Base-by-base conservation (phyloP, 495 filamentous ascomycete species). In the Barbatosphaeria neglecta region DNA sequence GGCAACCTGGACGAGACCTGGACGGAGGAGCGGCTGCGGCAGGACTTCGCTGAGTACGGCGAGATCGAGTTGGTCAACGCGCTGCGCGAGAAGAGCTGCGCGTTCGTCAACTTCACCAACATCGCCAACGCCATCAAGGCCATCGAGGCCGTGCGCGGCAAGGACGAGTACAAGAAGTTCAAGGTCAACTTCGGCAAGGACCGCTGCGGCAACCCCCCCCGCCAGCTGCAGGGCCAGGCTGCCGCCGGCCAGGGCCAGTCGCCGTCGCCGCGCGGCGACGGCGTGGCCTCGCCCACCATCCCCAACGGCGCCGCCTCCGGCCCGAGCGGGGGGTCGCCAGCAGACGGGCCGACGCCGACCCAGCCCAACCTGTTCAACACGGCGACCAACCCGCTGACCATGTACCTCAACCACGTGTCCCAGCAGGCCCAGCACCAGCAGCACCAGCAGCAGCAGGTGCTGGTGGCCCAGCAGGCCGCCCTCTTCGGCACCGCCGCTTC, bases 181-280 rank as follows among this genome's bases (percentile, higher is more conserved):
- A 98, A 98, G 75, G 89, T 98, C 63, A 98, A 98, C 68, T 98
- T 98, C 63, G 92, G 92, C 59, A 98, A 98, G 69, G 92, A 98
- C 64, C 79, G 92, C 43, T 98, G 92, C 58, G 92, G 92, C 52
- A 98, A 97, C 65, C 86, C 92, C 17, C 92, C 92, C 20, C 79
- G 92, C 38, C 93, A 98, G 67, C 73, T 63, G 59, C 75, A 86
- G 60, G 75, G 80, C 60, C 54, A 57, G 49, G 18, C 24, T 16
- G n/a, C n/a, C n/a, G n/a, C n/a, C n/a, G n/a, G n/a, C n/a, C 54
- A 50, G 35, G 47, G 44, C 2, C 74, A 80, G 52, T 64, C 68
- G 61, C 83, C 86, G 19, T 88, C 88, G 24, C 61, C 67, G 11
- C 61, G 81, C 62, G 57, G 62, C 33, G 72, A 75, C 10, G 78